These are phyloP conservation scores for Coemansia aciculifera DNA, from an alignment of 192 early-diverging fungal genomes.

Conservation along the genomic window DNA sequence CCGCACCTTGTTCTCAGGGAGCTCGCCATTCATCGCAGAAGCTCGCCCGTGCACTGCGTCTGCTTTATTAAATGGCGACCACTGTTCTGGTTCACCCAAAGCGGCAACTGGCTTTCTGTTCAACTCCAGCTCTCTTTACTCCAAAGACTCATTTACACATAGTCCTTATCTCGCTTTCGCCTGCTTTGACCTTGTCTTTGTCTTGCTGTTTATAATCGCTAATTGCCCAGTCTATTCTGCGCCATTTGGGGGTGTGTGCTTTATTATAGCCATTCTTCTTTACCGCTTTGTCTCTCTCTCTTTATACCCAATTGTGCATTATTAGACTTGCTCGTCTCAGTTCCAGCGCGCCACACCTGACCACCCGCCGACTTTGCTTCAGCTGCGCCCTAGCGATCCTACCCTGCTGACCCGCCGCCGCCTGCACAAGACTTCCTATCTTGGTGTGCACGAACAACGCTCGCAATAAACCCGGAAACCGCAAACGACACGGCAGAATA, in stretches of 20 bases:
- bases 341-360: constrained; percentile 17
- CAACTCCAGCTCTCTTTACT: not conserved
- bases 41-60: not conserved
- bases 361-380: not conserved
- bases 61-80: not conserved
- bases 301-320: constrained; percentile 26
- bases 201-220: constrained; percentile 1
- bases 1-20: not conserved
- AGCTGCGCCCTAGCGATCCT: constrained; percentile 9
- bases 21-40: not conserved
- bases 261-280: constrained; percentile 3
- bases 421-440: constrained; percentile 10
- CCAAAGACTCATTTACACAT: constrained; percentile 4
- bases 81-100: not conserved
- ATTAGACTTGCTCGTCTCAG: constrained; percentile 16
- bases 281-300: constrained; percentile 3
- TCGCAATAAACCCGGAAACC: constrained; percentile 2
- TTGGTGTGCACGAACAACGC: constrained; percentile 5
- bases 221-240: not conserved
- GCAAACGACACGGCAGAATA: constrained; percentile 8
- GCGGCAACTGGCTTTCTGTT: not conserved
- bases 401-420: constrained; percentile 3
- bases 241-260: not conserved
- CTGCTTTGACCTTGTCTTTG: constrained; percentile 3
- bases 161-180: not conserved